Evolutionary conservation across 2,329 filamentous ascomycete species (phyloP).

Genomic region (Sporothrix schenckii): DNA sequence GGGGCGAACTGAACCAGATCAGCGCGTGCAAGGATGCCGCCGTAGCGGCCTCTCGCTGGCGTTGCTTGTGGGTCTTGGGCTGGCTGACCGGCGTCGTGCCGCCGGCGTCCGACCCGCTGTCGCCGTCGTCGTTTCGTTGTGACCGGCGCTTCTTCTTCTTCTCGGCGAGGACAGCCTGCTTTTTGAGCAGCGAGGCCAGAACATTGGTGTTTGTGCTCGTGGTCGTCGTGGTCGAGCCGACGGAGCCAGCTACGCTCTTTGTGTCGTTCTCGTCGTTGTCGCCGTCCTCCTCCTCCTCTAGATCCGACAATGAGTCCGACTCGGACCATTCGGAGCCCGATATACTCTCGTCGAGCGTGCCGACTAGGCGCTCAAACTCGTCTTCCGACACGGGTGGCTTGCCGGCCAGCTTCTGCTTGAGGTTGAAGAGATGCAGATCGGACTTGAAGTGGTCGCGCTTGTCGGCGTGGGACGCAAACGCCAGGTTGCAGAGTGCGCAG

Average conservation of each 20-base stretch:
- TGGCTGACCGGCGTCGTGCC: slow-evolving; percentile 47
- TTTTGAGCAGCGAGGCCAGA: slow-evolving; percentile 76
- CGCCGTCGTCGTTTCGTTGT: slow-evolving; percentile 44
- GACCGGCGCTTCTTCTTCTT: slow-evolving; percentile 38
- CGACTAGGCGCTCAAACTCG: slow-evolving; percentile 86
- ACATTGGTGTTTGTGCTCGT: slow-evolving; percentile 12
- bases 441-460: slow-evolving; percentile 86
- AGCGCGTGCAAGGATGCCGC: slow-evolving; percentile 45
- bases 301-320: slow-evolving; percentile 66
- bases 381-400: slow-evolving; percentile 70
- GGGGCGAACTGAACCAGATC: slow-evolving; percentile 80
- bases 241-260: slow-evolving; percentile 43
- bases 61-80: slow-evolving; percentile 38
- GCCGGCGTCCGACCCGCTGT: slow-evolving; percentile 52
- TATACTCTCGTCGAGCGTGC: slow-evolving; percentile 84
- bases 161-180: slow-evolving; percentile 73
- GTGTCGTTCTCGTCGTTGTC: slow-evolving; percentile 53
- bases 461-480: slow-evolving; percentile 73
- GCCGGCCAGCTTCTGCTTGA: slow-evolving; percentile 86
- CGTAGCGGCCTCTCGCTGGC: slow-evolving; percentile 65
- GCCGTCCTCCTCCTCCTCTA: slow-evolving; percentile 43
- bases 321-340: slow-evolving; percentile 82
- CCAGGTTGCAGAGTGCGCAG: slow-evolving; percentile 77
- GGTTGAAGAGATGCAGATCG: slow-evolving; percentile 90
- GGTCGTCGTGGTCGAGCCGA: neutral